Evolutionary conservation across 148 eudicot species (phyloP).

Genomic region (Cornus suecica): DNA sequence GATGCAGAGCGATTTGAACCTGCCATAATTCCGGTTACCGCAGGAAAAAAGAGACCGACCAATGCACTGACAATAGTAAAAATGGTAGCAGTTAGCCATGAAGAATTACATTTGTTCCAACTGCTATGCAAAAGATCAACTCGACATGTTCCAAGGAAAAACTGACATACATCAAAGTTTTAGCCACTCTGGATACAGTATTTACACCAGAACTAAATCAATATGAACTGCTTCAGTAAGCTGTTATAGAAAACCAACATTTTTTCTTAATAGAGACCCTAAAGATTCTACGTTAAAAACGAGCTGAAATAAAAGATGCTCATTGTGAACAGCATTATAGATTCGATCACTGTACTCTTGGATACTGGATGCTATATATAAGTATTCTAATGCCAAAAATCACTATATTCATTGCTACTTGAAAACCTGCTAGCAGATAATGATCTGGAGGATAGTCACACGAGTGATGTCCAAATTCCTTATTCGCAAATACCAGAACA

Average conservation of each 20-base stretch:
- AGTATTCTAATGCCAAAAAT: neutral
- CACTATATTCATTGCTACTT: neutral
- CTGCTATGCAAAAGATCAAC: neutral
- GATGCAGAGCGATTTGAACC: constrained; percentile 97
- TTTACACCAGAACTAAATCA: neutral
- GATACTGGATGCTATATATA: neutral
- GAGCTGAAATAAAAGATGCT: neutral
- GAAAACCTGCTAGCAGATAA: neutral
- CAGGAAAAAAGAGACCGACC: constrained; percentile 99
- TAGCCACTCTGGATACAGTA: neutral
- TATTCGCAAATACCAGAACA: neutral
- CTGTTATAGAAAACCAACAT: neutral
- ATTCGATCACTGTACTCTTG: neutral
- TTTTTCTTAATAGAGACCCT: too few relatives aligned
- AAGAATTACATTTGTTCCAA: neutral
- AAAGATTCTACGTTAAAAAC: neutral
- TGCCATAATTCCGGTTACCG: constrained; percentile 99
- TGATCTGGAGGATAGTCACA: neutral
- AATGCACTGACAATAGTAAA: constrained; percentile 64
- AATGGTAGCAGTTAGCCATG: constrained; percentile 5
- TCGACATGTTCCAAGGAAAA: neutral
- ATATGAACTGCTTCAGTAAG: neutral
- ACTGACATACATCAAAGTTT: constrained; percentile 1
- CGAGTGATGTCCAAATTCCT: neutral
- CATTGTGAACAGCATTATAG: neutral